These are phyloP conservation scores for Mytilinidion resinicola DNA, from an alignment of 495 filamentous ascomycete genomes.

Conservation along the genomic window DNA sequence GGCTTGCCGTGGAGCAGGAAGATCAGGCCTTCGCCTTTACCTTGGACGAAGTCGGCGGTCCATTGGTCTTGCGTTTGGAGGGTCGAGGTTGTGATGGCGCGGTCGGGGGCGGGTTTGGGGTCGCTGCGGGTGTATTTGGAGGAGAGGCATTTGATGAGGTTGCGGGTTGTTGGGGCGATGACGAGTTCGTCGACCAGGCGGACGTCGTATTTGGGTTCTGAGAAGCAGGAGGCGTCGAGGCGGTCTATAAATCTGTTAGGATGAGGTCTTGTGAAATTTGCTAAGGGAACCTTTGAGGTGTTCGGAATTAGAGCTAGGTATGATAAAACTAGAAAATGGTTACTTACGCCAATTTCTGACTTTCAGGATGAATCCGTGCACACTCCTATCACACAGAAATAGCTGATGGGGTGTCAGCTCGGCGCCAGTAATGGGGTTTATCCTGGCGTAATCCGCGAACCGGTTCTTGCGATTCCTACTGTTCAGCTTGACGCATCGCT, in stretches of 20 bases:
- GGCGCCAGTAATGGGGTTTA: slow-evolving; percentile 13
- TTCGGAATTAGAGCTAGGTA: background rate
- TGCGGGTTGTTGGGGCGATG: slow-evolving; percentile 5
- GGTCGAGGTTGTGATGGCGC: background rate
- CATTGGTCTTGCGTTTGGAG: slow-evolving; percentile 1
- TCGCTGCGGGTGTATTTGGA: background rate
- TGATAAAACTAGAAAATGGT: background rate
- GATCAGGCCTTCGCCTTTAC: slow-evolving; percentile 25
- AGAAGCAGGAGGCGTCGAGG: slow-evolving; percentile 15
- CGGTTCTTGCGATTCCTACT: slow-evolving; percentile 5
- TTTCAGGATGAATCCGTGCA: slow-evolving; percentile 19
- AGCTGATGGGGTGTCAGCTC: slow-evolving; percentile 22
- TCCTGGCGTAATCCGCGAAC: slow-evolving; percentile 22
- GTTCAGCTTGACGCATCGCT: slow-evolving; percentile 15
- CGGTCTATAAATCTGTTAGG: background rate
- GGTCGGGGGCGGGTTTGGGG: background rate
- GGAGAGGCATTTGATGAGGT: background rate
- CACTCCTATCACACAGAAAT: slow-evolving; percentile 19
- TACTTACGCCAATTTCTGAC: slow-evolving; percentile 13
- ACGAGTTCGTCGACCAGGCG: slow-evolving; percentile 12
- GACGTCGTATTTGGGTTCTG: slow-evolving; percentile 9
- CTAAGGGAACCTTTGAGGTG: background rate
- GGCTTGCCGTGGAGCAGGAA: slow-evolving; percentile 24
- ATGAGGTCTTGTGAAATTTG: background rate
- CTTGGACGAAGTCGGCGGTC: slow-evolving; percentile 9